These are phyloP conservation scores for Crepidotus variabilis DNA, from an alignment of 768 basidiomycete genomes.

Conservation along the genomic window DNA sequence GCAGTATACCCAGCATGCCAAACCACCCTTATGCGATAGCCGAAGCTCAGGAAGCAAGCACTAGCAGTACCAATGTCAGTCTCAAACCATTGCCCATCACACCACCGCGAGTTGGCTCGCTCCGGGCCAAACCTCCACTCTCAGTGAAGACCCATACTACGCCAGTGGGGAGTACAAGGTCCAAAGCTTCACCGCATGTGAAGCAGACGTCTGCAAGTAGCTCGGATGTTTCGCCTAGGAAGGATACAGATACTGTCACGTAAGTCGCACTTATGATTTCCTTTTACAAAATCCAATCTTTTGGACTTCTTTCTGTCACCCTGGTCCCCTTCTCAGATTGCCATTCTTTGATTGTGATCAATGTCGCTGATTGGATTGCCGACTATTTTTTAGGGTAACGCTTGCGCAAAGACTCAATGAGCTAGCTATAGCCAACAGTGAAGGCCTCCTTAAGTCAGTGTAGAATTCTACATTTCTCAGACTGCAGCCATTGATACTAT, in stretches of 20 bases:
- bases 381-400: slow-evolving; percentile 47
- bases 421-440: slow-evolving; percentile 73
- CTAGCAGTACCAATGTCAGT: background rate
- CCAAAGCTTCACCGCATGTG: background rate
- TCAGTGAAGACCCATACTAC: background rate
- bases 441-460: slow-evolving; percentile 72
- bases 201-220: slow-evolving; percentile 6
- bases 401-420: slow-evolving; percentile 81
- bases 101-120: background rate
- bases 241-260: slow-evolving; percentile 52
- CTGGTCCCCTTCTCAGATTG: background rate
- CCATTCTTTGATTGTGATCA: background rate
- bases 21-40: background rate
- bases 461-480: background rate
- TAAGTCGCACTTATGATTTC: slow-evolving; percentile 22
- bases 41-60: background rate
- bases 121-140: background rate
- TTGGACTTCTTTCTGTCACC: background rate
- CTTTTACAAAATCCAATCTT: background rate
- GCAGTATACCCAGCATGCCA: background rate
- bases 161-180: background rate
- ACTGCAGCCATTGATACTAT: background rate
- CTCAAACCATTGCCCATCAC: background rate
- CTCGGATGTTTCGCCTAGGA: slow-evolving; percentile 26
- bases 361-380: background rate